Percentiles rank a stretch among this genome's conserved stretches.
phyloP scores from a whole-genome alignment of 108 stramenopile genomes.

The Mayamaea pseudoterrestris region DNA sequence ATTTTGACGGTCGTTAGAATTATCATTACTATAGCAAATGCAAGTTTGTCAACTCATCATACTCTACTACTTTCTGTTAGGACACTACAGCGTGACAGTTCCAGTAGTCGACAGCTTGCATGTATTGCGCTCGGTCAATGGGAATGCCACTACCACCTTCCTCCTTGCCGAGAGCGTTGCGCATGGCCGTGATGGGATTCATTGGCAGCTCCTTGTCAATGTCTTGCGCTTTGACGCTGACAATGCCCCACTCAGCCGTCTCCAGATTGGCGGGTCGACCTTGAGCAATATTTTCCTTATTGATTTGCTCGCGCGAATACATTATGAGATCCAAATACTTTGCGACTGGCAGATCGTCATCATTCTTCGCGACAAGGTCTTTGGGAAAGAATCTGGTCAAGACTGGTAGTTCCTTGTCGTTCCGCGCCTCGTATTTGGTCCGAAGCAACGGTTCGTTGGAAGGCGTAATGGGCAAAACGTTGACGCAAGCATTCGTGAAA shows the following conservation, averaged over 20 bases:
- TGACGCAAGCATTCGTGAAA: constrained; percentile 55
- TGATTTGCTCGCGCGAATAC: constrained; percentile 90
- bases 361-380: constrained; percentile 25
- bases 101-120: constrained; percentile 80
- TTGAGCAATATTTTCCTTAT: constrained; percentile 42
- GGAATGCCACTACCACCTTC: constrained; percentile 85
- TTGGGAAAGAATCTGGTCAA: constrained; percentile 69
- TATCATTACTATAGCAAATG: not conserved
- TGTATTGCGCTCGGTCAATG: constrained; percentile 65
- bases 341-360: constrained; percentile 55
- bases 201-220: constrained; percentile 89
- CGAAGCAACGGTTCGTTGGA: constrained; percentile 76
- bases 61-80: constrained; percentile 5
- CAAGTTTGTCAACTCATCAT: not conserved
- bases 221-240: constrained; percentile 94
- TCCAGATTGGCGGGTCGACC: constrained; percentile 8
- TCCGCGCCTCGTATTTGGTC: constrained; percentile 81
- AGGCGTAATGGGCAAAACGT: constrained; percentile 62
- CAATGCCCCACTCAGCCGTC: constrained; percentile 91
- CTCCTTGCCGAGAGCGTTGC: constrained; percentile 92
- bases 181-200: constrained; percentile 96
- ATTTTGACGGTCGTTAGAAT: not conserved
- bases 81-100: constrained; percentile 58
- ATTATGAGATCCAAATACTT: constrained; percentile 87
- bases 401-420: constrained; percentile 85